Evolutionary conservation across 2,329 filamentous ascomycete genomes (phyloP), one percentile per base, ranked within the genome.

Genomic region (Colletotrichum lupini): DNA sequence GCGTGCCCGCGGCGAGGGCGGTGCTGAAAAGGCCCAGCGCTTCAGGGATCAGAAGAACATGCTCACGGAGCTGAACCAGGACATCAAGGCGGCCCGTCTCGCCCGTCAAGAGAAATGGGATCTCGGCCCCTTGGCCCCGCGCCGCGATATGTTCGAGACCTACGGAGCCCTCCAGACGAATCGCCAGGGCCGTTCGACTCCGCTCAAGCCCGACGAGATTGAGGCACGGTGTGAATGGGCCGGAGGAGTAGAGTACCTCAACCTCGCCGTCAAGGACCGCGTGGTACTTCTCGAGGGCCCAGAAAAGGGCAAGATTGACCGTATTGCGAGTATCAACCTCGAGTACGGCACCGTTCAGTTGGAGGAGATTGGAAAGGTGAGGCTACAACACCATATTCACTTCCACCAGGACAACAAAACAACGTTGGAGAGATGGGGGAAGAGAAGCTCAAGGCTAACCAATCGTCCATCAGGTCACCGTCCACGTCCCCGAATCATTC

Each of bases 261-360:
- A 91, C 76, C 85, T 95, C 72, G 89, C 87, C 28, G 79, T 84
- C 4, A 91, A 92, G 7, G 97, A 98, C 83, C 90, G 97, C 73
- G 95, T 98, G 37, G 94, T 96, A 66, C 85, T 98, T 72, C 84
- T 95, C 67, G 90, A 92, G 74, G 95, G 96, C 9, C 89, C 88
- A 46, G 93, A 97, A 79, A 93, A 92, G 85, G 95, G 95, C 78
- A 94, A 92, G 85, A 97, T 99, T 82, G 94, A 94, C 63, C 85
- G 85, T n/a, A 90, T 98, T 57, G 82, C 81, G 73, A 81, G 85
- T 1, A 85, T 97, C 58, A 84, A 90, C 76, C 74, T 79, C 5
- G 82, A 87, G 12, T 85, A 83, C 58, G 92, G 90, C 74, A 87
- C 88, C 74, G 85, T 94, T 58, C 86, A 83, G n/a, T 83, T 95